A percentile compares a stretch with the other conserved stretches of the same genome.
These are phyloP conservation scores for Thalassiosira profunda DNA, from an alignment of 108 stramenopile genomes.

Conservation along the genomic window DNA sequence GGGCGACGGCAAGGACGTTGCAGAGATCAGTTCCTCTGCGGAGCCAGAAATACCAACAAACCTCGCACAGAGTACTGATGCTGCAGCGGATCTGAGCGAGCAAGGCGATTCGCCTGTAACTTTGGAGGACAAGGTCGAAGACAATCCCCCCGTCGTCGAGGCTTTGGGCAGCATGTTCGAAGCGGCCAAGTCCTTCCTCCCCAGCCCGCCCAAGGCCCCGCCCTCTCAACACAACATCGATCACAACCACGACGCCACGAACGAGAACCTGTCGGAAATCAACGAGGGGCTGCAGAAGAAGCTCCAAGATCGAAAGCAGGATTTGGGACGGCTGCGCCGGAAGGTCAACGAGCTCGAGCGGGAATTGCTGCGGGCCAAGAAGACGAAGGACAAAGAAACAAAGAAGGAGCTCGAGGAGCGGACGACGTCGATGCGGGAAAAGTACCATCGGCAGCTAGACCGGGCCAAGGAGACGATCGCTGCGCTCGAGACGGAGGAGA, in stretches of 20 bases:
- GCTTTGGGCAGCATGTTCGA: not conserved
- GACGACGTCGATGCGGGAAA: not conserved
- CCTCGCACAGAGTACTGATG: too few species aligned
- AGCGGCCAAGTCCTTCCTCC: not conserved
- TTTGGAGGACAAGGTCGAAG: not conserved
- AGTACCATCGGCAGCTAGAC: conserved; percentile 13
- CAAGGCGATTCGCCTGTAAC: not conserved
- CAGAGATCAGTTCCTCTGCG: too few species aligned
- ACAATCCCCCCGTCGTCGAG: not conserved
- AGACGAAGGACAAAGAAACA: not conserved
- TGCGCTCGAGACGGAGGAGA: conserved; percentile 21
- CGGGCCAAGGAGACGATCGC: conserved; percentile 1
- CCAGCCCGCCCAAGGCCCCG: not conserved
- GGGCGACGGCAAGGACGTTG: too few species aligned
- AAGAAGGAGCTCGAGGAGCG: conserved; percentile 13
- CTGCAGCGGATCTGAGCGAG: not conserved
- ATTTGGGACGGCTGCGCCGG: conserved; percentile 21
- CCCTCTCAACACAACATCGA: not conserved
- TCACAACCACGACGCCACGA: conserved; percentile 2
- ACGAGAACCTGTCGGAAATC: conserved; percentile 16
- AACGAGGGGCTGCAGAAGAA: conserved; percentile 17
- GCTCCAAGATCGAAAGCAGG: conserved; percentile 7
- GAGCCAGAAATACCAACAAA: too few species aligned
- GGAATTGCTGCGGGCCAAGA: conserved; percentile 16
- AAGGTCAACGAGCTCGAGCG: conserved; percentile 21